Base-by-base conservation (phyloP, 1,284 basidiomycete genomes). In the Malassezia psittaci region DNA sequence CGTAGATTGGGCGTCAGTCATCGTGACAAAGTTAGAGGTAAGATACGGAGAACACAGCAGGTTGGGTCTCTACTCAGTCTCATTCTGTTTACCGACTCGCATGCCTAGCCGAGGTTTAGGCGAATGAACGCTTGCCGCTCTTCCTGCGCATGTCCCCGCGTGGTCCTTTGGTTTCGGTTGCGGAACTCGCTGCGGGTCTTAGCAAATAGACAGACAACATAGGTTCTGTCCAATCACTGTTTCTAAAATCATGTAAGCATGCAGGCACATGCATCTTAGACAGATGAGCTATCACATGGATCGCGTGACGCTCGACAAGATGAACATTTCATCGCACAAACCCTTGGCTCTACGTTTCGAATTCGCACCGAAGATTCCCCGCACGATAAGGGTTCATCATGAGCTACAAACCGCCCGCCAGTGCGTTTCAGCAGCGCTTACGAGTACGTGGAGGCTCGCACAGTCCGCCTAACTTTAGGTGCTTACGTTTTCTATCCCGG, bases 1-100 rank as follows among this genome's bases (percentile, higher is more conserved):
- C 43, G 64, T 66, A 36, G 67, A 69, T 54, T 74, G 68, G 51
- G 71, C 67, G 68, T 74, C 71, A 59, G 66, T 60, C 66, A 68
- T 68, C 24, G 48, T 40, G 42, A 52, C 55, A 43, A 42, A 39
- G 18, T 19, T 29, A 51, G 54, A 47, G 40, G 54, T 37, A 40
- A 44, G 39, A 47, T 35, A 36, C 45, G 45, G 18, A 47, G 45
- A 47, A 19, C 45, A 19, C 32, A n/a, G 3, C 45, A 24, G 11
- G 10, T 35, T 47, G 21, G n/a, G 21, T 32, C 19, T 36, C 12
- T 19, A n/a, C 18, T 12, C 33, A 19, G 45, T 16, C 45, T 21
- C 33, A 34, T 37, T 10, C 34, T 47, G 45, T 47, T 47, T 47
- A 47, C 45, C 33, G 45, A 45, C 15, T 16, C 43, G 13, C 24